phyloP scores from a whole-genome alignment of 768 basidiomycete genomes.

The Psilocybe cyanescens region DNA sequence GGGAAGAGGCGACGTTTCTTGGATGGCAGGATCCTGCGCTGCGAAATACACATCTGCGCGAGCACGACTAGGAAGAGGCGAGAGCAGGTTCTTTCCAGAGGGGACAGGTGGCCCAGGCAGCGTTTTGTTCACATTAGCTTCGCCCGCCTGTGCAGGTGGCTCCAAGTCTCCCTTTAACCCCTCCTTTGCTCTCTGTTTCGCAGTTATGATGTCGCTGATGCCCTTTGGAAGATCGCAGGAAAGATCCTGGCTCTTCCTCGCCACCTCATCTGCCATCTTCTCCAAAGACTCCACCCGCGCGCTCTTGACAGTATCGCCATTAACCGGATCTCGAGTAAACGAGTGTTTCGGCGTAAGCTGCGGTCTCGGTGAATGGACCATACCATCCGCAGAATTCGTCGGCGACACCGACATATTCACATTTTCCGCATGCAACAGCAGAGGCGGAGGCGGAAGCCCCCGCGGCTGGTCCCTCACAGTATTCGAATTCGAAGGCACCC shows the following conservation, averaged over 20 bases:
- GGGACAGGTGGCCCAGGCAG: constrained; percentile 63
- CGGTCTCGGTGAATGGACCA: constrained; percentile 68
- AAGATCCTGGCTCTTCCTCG: constrained; percentile 35
- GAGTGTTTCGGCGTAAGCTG: constrained; percentile 69
- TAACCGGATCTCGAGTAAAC: constrained; percentile 43
- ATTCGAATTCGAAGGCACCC: constrained; percentile 9
- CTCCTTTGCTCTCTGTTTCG: constrained; percentile 21
- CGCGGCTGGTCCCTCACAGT: constrained; percentile 8
- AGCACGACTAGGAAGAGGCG: constrained; percentile 30
- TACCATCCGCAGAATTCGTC: constrained; percentile 25
- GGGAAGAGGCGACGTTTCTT: constrained; percentile 25
- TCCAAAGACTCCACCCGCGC: constrained; percentile 73
- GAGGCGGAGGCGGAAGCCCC: constrained; percentile 22
- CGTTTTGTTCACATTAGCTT: constrained; percentile 52
- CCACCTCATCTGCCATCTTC: constrained; percentile 69
- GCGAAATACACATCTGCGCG: constrained; percentile 22
- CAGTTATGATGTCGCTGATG: constrained; percentile 8
- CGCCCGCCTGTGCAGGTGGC: neutral
- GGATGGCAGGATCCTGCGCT: constrained; percentile 4
- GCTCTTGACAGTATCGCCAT: constrained; percentile 46
- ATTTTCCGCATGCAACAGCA: constrained; percentile 14
- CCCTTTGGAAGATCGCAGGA: constrained; percentile 41
- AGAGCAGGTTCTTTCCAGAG: constrained; percentile 41
- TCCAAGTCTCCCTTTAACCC: constrained; percentile 11
- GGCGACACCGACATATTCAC: constrained; percentile 27